Conservation (phyloP, 148 eudicot species). For the Linanthus parryae region DNA sequence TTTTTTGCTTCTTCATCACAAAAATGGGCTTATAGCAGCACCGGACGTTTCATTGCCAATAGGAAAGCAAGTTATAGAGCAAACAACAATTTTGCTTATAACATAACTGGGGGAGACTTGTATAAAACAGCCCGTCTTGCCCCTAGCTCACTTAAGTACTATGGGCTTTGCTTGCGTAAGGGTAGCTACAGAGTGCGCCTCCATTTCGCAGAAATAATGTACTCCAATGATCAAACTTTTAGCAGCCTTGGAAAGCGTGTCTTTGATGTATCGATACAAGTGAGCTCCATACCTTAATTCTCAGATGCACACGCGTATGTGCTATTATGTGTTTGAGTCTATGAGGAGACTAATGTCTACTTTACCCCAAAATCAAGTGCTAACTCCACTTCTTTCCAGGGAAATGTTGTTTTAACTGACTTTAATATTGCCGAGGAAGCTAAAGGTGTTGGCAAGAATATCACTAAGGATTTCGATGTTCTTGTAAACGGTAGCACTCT, state of each 20-base stretch:
- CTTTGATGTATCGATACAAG: constrained; percentile 82
- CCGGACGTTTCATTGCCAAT: constrained; percentile 41
- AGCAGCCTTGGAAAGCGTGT: constrained; percentile 60
- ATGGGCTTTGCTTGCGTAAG: constrained; percentile 57
- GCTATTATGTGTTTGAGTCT: too few relatives aligned
- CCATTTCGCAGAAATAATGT: constrained; percentile 72
- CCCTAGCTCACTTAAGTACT: constrained; percentile 67
- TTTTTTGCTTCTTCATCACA: constrained; percentile 28
- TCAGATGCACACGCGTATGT: too few relatives aligned
- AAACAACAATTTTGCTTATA: constrained; percentile 22
- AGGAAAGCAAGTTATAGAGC: constrained; percentile 23
- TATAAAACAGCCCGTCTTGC: constrained; percentile 72
- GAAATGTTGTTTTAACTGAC: constrained; percentile 40
- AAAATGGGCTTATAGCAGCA: constrained; percentile 79
- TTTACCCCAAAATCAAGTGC: constrained; percentile 1
- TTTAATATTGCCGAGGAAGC: constrained; percentile 61
- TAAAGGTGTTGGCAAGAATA: constrained; percentile 49
- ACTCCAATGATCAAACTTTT: constrained; percentile 37
- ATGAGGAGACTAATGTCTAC: too few relatives aligned
- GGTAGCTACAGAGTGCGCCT: constrained; percentile 76
- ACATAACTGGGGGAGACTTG: constrained; percentile 25
- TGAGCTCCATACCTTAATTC: constrained; percentile 21
- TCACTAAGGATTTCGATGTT: constrained; percentile 31
- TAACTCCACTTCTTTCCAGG: constrained; percentile 27
- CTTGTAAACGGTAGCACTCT: constrained; percentile 57